Evolutionary conservation across 139 green algal genomes (phyloP).

Genomic region (Nannochloris sp.): DNA sequence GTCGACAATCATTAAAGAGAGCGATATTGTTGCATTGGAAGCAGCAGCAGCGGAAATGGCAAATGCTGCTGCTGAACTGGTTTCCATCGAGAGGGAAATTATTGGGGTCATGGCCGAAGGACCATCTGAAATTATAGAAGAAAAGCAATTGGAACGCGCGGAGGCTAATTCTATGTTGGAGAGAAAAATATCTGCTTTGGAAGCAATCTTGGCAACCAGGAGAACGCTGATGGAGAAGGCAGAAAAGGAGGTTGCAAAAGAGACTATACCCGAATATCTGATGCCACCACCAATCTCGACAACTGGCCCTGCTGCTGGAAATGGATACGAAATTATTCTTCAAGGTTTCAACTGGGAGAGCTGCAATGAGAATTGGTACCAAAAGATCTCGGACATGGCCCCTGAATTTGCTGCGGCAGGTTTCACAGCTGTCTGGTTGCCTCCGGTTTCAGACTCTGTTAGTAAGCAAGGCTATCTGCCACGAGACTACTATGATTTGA

Average conservation of each 20-base stretch:
- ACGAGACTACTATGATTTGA: slow-evolving; percentile 73
- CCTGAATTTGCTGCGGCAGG: slow-evolving; percentile 65
- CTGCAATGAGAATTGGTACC: slow-evolving; percentile 56
- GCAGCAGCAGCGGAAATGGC: slow-evolving; percentile 77
- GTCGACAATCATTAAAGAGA: slow-evolving; percentile 25
- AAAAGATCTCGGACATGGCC: slow-evolving; percentile 26
- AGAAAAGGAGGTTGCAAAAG: slow-evolving; percentile 22
- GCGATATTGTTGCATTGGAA: slow-evolving; percentile 62
- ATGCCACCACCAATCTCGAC: slow-evolving; percentile 19
- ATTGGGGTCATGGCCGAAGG: slow-evolving; percentile 22
- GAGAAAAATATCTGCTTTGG: slow-evolving; percentile 80
- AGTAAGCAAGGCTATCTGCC: slow-evolving; percentile 80
- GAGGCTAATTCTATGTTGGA: slow-evolving; percentile 77
- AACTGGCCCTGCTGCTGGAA: slow-evolving; percentile 48
- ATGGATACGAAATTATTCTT: slow-evolving; percentile 87
- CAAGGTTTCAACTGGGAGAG: slow-evolving; percentile 96
- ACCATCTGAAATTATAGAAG: slow-evolving; percentile 9
- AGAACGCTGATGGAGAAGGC: slow-evolving; percentile 37
- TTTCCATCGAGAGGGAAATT: slow-evolving; percentile 70
- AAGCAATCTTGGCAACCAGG: slow-evolving; percentile 69
- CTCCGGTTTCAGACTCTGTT: slow-evolving; percentile 83
- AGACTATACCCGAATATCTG: slow-evolving; percentile 18
- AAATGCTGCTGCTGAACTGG: slow-evolving; percentile 60
- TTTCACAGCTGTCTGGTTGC: slow-evolving; percentile 90
- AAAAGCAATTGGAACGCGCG: slow-evolving; percentile 30